phyloP scores from a whole-genome alignment of 2,329 filamentous ascomycete species.

The Alternaria hordeiaustralica region DNA sequence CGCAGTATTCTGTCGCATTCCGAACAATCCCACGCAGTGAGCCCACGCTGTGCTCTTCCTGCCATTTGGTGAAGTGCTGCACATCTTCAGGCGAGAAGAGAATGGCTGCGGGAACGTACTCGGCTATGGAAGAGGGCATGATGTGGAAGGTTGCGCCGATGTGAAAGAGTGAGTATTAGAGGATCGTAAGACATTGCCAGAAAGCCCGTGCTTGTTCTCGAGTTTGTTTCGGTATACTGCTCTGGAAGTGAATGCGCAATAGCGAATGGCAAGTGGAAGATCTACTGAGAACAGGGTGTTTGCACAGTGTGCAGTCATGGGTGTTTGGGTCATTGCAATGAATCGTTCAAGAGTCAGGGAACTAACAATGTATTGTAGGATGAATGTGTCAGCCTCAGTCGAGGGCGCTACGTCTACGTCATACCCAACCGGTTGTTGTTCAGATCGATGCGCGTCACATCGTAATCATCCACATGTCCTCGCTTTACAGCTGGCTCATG shows the following conservation, averaged over 20 bases:
- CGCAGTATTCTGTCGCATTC: neutral
- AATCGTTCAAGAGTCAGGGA: neutral
- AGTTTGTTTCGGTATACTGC: neutral
- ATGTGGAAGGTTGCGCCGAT: neutral
- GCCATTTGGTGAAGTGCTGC: neutral
- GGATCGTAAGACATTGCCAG: neutral
- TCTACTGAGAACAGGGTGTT: neutral
- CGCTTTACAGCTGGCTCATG: neutral
- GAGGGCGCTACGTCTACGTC: neutral
- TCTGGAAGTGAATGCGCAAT: neutral
- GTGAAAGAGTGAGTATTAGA: neutral
- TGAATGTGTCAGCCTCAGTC: neutral
- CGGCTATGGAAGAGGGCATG: neutral
- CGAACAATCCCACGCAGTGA: neutral
- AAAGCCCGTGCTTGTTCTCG: neutral
- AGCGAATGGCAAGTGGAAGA: neutral
- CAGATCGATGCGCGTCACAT: neutral
- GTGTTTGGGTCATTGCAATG: neutral
- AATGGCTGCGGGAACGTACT: neutral
- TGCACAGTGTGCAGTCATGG: neutral
- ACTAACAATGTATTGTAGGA: neutral
- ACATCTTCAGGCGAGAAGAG: neutral
- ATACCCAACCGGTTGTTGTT: neutral
- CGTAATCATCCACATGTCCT: neutral
- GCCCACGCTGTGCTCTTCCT: neutral